Conservation (phyloP, 2,329 filamentous ascomycete genomes). For the Lithohypha guttulata region DNA sequence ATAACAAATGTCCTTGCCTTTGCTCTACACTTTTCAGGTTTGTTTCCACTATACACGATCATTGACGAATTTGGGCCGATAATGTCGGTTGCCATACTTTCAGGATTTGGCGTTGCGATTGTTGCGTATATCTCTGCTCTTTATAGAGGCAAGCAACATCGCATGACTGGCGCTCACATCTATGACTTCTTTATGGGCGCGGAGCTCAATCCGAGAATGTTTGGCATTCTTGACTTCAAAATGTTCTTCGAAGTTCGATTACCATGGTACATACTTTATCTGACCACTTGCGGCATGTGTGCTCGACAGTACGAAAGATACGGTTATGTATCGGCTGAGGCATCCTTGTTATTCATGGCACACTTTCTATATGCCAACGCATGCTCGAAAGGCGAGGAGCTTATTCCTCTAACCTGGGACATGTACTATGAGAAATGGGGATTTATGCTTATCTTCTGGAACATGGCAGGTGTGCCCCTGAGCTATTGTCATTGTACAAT, state of each 20-base stretch:
- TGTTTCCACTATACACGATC: slow-evolving; percentile 83
- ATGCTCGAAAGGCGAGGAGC: slow-evolving; percentile 83
- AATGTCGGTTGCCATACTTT: slow-evolving; percentile 84
- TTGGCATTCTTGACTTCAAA: slow-evolving; percentile 76
- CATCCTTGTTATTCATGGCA: slow-evolving; percentile 73
- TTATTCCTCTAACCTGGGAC: slow-evolving; percentile 83
- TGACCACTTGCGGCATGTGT: slow-evolving; percentile 64
- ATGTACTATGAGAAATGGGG: slow-evolving; percentile 97
- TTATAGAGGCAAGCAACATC: slow-evolving; percentile 69
- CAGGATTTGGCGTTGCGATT: slow-evolving; percentile 72
- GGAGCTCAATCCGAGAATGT: slow-evolving; percentile 77
- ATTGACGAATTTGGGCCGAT: slow-evolving; percentile 92
- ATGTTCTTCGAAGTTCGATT: slow-evolving; percentile 93
- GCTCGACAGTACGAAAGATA: slow-evolving; percentile 74
- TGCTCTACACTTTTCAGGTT: slow-evolving; percentile 66
- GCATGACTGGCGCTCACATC: slow-evolving; percentile 74
- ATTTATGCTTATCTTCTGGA: slow-evolving; percentile 98
- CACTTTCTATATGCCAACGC: slow-evolving; percentile 89
- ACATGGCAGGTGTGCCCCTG: slow-evolving; percentile 79
- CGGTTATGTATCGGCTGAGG: slow-evolving; percentile 77
- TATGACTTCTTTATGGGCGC: slow-evolving; percentile 91
- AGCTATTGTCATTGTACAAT: slow-evolving; percentile 91
- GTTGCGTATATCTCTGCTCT: slow-evolving; percentile 80
- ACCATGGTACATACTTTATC: slow-evolving; percentile 83
- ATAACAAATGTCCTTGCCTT: slow-evolving; percentile 62